phyloP scores from a whole-genome alignment of 192 early-diverging fungal species.

The Coemansia sp. region DNA sequence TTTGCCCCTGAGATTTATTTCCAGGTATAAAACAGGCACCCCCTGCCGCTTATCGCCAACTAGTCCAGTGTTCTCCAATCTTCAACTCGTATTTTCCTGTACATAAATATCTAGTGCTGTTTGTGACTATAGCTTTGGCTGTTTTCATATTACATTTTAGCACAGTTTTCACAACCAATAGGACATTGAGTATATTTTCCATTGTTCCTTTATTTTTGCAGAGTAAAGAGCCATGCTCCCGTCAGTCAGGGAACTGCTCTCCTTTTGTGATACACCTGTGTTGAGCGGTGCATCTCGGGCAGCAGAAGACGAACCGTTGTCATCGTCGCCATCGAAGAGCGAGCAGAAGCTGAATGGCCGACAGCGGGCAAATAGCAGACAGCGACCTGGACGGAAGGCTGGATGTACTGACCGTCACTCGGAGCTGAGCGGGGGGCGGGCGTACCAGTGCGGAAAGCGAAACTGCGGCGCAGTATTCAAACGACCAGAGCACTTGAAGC shows the following conservation, averaged over 20 bases:
- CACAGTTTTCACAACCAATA: not conserved
- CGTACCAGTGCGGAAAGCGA: conserved; percentile 60
- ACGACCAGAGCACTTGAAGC: conserved; percentile 81
- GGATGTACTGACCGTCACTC: conserved; percentile 26
- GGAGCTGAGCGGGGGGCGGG: conserved; percentile 35
- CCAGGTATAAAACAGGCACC: not conserved
- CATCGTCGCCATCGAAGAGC: not conserved
- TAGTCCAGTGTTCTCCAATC: not conserved
- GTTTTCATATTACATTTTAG: not conserved
- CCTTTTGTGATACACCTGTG: conserved; percentile 21
- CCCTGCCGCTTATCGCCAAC: not conserved
- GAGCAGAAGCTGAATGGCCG: not conserved
- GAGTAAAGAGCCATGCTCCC: conserved; percentile 30
- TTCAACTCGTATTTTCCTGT: not conserved
- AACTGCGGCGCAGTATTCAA: conserved; percentile 72
- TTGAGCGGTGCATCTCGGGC: not conserved
- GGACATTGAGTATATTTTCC: not conserved
- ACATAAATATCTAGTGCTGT: too few relatives aligned
- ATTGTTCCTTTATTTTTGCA: not conserved
- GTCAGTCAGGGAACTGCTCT: conserved; percentile 47
- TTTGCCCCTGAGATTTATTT: not conserved
- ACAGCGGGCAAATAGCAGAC: conserved; percentile 8
- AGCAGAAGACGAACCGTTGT: not conserved
- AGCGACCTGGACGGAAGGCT: conserved; percentile 48
- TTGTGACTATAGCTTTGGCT: not conserved